These are phyloP conservation scores for Amoeboaphelidium protococcarum DNA, from an alignment of 371 early-diverging fungal genomes.

Conservation along the genomic window DNA sequence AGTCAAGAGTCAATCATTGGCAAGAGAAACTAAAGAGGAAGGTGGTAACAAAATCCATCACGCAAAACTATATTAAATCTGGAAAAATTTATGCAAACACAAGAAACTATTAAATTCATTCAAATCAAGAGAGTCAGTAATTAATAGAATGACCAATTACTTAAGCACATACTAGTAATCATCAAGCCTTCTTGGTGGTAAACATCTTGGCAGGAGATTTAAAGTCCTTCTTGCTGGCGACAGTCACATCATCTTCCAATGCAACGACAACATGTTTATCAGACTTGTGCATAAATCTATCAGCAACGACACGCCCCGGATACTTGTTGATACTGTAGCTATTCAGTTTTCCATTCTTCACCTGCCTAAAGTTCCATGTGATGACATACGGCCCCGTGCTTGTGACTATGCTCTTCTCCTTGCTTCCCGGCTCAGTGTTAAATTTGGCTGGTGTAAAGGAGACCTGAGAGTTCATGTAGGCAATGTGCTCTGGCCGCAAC, in stretches of 20 bases:
- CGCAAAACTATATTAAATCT: too few species aligned
- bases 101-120: too few species aligned
- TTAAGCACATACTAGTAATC: too few species aligned
- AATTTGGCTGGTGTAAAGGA: slow-evolving; percentile 76
- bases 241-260: slow-evolving; percentile 13
- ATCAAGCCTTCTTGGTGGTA: too few species aligned
- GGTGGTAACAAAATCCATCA: too few species aligned
- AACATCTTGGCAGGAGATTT: not conserved
- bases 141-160: too few species aligned
- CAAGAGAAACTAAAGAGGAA: too few species aligned
- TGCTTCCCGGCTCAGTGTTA: slow-evolving; percentile 36
- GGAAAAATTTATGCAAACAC: too few species aligned
- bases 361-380: slow-evolving; percentile 71
- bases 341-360: slow-evolving; percentile 35
- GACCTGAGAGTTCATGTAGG: slow-evolving; percentile 35
- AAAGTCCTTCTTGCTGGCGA: not conserved
- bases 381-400: slow-evolving; percentile 75
- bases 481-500: slow-evolving; percentile 71
- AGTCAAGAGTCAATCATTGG: too few species aligned
- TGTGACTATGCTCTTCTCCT: slow-evolving; percentile 12
- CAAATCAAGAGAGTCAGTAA: too few species aligned
- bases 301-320: slow-evolving; percentile 48
- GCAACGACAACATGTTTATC: slow-evolving; percentile 45
- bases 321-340: slow-evolving; percentile 68
- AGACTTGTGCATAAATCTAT: slow-evolving; percentile 55